Conservation (phyloP, 352 stramenopile genomes). For the Globisporangium carolinianum region DNA sequence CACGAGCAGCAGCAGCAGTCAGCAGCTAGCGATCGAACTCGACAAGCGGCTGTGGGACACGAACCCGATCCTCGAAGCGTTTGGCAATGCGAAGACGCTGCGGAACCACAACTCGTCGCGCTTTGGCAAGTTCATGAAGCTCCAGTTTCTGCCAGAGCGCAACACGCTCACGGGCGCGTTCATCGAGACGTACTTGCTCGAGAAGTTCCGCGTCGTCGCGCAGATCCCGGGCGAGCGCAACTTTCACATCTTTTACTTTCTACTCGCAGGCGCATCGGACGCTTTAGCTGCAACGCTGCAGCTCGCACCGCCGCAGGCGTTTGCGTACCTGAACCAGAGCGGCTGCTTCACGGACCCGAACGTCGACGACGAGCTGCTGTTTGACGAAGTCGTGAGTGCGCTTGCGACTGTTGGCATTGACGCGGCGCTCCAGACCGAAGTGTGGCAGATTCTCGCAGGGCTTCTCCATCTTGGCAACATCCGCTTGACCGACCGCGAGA, state of each 20-base stretch:
- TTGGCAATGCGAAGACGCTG: slow-evolving; percentile 85
- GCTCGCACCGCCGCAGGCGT: slow-evolving; percentile 48
- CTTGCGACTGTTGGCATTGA: slow-evolving; percentile 76
- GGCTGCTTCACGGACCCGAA: slow-evolving; percentile 77
- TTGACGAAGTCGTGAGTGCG: slow-evolving; percentile 77
- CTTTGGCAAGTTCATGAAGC: slow-evolving; percentile 89
- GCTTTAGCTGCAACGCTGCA: slow-evolving; percentile 50
- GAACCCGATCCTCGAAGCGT: slow-evolving; percentile 86
- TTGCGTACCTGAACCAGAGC: slow-evolving; percentile 84
- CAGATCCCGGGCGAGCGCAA: slow-evolving; percentile 85
- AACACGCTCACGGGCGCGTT: slow-evolving; percentile 74
- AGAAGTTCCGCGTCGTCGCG: slow-evolving; percentile 86
- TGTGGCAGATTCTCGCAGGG: slow-evolving; percentile 73
- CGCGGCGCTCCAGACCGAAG: slow-evolving; percentile 50
- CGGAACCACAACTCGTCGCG: slow-evolving; percentile 86
- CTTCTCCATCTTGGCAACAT: slow-evolving; percentile 83
- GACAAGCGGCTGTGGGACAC: slow-evolving; percentile 85
- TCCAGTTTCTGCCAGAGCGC: slow-evolving; percentile 73
- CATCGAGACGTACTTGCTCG: slow-evolving; percentile 86
- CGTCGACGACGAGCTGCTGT: slow-evolving; percentile 83
- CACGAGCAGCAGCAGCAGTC: slow-evolving; percentile 15
- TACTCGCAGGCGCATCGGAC: slow-evolving; percentile 70
- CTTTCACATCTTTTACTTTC: slow-evolving; percentile 91
- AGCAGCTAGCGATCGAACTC: slow-evolving; percentile 68
- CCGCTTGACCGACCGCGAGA: slow-evolving; percentile 66